Evolutionary conservation across 2,329 filamentous ascomycete species (phyloP).

Genomic region (Sporothrix brunneoviolacea): DNA sequence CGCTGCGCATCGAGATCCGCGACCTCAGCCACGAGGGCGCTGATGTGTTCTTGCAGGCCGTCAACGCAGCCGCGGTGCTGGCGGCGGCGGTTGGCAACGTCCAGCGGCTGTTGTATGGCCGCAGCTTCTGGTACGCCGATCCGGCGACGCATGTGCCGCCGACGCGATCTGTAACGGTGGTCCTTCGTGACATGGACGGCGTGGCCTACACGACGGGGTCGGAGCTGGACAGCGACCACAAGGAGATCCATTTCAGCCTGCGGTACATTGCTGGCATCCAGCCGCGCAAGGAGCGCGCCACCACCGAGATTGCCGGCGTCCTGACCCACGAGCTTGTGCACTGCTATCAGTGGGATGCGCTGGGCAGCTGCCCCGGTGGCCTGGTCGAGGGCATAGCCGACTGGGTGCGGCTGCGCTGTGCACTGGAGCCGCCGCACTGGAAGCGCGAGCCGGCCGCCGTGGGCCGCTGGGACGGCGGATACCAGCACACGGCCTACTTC

Average conservation of each 20-base stretch:
- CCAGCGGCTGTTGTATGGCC: slow-evolving; percentile 62
- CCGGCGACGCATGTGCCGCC: slow-evolving; percentile 41
- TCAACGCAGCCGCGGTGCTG: slow-evolving; percentile 58
- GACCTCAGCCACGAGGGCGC: slow-evolving; percentile 56
- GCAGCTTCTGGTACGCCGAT: slow-evolving; percentile 34
- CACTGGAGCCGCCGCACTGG: slow-evolving; percentile 79
- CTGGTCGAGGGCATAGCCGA: slow-evolving; percentile 89
- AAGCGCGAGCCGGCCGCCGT: slow-evolving; percentile 39
- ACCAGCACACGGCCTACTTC: slow-evolving; percentile 88
- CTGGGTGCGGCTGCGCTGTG: slow-evolving; percentile 74
- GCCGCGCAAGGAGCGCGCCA: slow-evolving; percentile 32
- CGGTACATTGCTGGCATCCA: slow-evolving; percentile 57
- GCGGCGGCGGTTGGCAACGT: slow-evolving; percentile 59
- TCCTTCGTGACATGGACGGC: slow-evolving; percentile 71
- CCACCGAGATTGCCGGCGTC: slow-evolving; percentile 70
- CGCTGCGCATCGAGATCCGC: slow-evolving; percentile 52
- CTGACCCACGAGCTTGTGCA: slow-evolving; percentile 91
- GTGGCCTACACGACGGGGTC: slow-evolving; percentile 84
- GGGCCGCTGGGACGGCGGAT: slow-evolving; percentile 77
- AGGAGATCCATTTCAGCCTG: slow-evolving; percentile 85
- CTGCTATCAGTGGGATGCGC: slow-evolving; percentile 78
- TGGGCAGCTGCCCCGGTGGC: slow-evolving; percentile 59
- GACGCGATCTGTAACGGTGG: slow-evolving; percentile 80
- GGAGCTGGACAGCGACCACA: slow-evolving; percentile 77
- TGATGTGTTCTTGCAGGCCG: slow-evolving; percentile 57